A percentile compares a stretch with the other conserved stretches of the same genome.
These are phyloP conservation scores for Sphagnum magellanicum DNA, from an alignment of 228 moss, liverwort and hornwort species.

Conservation along the genomic window DNA sequence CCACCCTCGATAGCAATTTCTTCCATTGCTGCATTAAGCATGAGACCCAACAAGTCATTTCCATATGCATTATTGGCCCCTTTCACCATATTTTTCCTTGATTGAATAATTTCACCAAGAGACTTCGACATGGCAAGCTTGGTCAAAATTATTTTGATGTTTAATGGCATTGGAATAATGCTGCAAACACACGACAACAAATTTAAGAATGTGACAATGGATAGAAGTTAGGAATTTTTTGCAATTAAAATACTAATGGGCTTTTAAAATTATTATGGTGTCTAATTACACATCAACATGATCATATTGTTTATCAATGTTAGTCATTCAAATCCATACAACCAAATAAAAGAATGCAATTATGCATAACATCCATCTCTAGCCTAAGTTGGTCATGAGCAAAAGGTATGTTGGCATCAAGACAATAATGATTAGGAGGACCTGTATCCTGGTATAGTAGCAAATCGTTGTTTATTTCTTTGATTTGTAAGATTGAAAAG, in stretches of 20 bases:
- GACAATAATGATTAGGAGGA: neutral
- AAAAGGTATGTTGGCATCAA: neutral
- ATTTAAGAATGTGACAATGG: too few species aligned
- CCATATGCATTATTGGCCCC: neutral
- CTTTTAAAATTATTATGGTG: too few species aligned
- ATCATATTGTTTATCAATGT: too few species aligned
- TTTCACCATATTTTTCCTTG: neutral
- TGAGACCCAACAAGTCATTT: slow-evolving; percentile 16
- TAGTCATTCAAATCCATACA: neutral
- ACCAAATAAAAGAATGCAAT: neutral
- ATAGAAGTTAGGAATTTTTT: too few species aligned
- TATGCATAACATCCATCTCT: too few species aligned
- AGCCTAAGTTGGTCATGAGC: neutral
- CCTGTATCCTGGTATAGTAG: slow-evolving; percentile 5
- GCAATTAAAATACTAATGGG: too few species aligned
- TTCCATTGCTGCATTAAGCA: slow-evolving; percentile 13
- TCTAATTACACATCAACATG: too few species aligned
- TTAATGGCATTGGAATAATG: slow-evolving; percentile 4
- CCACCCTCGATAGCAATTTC: neutral
- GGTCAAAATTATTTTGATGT: neutral
- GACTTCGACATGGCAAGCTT: neutral
- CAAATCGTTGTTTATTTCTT: slow-evolving; percentile 1
- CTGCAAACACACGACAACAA: neutral
- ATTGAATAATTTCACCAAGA: neutral
- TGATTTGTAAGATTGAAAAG: slow-evolving; percentile 3